Conservation (phyloP, 2,329 filamentous ascomycete species). For the Fragosphaeria purpurea region DNA sequence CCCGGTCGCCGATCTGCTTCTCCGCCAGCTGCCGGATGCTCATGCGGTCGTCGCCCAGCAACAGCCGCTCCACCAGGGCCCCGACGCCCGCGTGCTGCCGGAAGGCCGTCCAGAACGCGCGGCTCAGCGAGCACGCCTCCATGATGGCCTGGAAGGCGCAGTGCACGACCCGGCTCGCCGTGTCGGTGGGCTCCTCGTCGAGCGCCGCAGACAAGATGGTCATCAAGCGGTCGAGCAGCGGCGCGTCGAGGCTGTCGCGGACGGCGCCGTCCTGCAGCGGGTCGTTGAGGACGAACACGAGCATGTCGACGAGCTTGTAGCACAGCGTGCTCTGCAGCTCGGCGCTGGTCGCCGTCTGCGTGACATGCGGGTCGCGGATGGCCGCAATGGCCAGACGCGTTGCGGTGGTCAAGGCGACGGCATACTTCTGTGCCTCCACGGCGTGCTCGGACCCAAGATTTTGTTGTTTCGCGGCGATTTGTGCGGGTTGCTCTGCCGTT, state of each 20-base stretch:
- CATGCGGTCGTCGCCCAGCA: slow-evolving; percentile 27
- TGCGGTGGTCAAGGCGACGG: slow-evolving; percentile 31
- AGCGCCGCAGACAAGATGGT: slow-evolving; percentile 17
- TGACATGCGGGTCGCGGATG: slow-evolving; percentile 47
- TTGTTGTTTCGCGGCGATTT: neutral
- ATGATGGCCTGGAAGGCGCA: slow-evolving; percentile 30
- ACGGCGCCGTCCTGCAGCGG: slow-evolving; percentile 11
- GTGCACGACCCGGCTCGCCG: slow-evolving; percentile 9
- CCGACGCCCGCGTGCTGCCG: slow-evolving; percentile 17
- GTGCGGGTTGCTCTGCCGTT: neutral
- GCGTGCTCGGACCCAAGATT: slow-evolving; percentile 9
- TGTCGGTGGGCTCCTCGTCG: slow-evolving; percentile 3
- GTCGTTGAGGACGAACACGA: slow-evolving; percentile 41
- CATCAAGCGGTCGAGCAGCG: slow-evolving; percentile 22
- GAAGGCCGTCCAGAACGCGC: slow-evolving; percentile 30
- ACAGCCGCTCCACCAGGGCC: slow-evolving; percentile 23
- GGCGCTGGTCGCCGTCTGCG: slow-evolving; percentile 32
- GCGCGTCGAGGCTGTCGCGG: slow-evolving; percentile 15
- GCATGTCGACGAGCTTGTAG: slow-evolving; percentile 44
- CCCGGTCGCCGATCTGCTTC: slow-evolving; percentile 23
- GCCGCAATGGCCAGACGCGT: slow-evolving; percentile 49
- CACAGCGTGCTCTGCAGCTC: slow-evolving; percentile 39
- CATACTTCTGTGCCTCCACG: slow-evolving; percentile 15
- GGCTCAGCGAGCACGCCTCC: slow-evolving; percentile 28
- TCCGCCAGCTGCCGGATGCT: slow-evolving; percentile 27